Percentiles rank a stretch among this genome's conserved stretches.
phyloP scores from a whole-genome alignment of 139 green algal species.

The Chlorella sp. region DNA sequence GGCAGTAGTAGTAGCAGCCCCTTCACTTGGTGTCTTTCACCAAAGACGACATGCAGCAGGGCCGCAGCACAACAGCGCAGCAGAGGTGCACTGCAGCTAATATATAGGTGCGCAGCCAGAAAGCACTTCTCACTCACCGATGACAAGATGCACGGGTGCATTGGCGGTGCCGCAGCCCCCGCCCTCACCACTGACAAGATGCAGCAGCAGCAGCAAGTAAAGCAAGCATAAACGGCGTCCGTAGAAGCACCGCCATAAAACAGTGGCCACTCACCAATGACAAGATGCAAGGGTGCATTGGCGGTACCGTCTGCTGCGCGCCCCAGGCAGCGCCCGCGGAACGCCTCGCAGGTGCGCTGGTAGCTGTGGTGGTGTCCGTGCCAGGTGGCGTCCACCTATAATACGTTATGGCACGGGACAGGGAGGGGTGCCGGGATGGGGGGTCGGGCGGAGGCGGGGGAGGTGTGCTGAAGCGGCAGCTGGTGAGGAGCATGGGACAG shows the following conservation, averaged over 20 bases:
- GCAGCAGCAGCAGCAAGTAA: too few species aligned
- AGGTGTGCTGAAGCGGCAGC: background rate
- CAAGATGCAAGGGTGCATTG: slow-evolving; percentile 15
- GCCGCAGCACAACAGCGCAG: too few species aligned
- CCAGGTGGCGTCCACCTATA: slow-evolving; percentile 66
- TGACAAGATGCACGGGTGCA: background rate
- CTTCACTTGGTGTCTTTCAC: too few species aligned
- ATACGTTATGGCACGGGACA: background rate
- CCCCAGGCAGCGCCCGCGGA: slow-evolving; percentile 19
- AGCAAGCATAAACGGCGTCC: too few species aligned
- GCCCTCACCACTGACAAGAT: slow-evolving; percentile 33
- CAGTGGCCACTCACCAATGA: slow-evolving; percentile 26
- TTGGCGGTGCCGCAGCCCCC: background rate
- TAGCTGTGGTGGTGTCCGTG: slow-evolving; percentile 80
- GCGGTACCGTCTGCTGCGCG: background rate
- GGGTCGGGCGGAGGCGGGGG: background rate
- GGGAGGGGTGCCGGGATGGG: background rate
- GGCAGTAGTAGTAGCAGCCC: too few species aligned
- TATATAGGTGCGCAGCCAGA: too few species aligned
- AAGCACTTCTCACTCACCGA: background rate
- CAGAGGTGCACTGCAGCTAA: too few species aligned
- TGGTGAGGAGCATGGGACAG: background rate
- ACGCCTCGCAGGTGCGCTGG: slow-evolving; percentile 67
- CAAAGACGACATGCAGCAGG: too few species aligned
- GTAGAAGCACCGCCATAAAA: too few species aligned